Percentiles rank a stretch among this genome's conserved stretches.
Evolutionary conservation across 257 asterid species (phyloP).

Genomic region (Leonotis leonurus): DNA sequence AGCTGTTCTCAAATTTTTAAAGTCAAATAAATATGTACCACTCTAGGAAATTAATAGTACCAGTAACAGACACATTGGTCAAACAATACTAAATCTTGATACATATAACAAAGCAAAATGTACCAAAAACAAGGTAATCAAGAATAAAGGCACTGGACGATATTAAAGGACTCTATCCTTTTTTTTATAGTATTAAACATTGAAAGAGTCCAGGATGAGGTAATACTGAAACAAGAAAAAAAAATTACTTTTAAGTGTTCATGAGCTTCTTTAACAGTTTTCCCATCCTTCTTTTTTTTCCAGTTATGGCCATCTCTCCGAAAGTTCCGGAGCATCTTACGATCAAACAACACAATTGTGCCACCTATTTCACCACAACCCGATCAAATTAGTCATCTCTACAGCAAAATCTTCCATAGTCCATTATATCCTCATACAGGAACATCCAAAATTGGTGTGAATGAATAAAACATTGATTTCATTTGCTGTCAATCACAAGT

Average conservation of each 20-base stretch:
- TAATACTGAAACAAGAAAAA: slow-evolving; percentile 10
- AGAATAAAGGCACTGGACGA: neutral
- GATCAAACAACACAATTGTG: slow-evolving; percentile 78
- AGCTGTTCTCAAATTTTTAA: neutral
- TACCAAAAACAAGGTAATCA: too few species aligned
- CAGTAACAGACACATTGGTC: neutral
- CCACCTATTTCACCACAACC: slow-evolving; percentile 55
- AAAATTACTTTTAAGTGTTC: slow-evolving; percentile 87
- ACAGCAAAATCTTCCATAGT: slow-evolving; percentile 1
- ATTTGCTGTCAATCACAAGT: too few species aligned
- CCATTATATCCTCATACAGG: slow-evolving; percentile 5
- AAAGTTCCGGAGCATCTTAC: slow-evolving; percentile 94
- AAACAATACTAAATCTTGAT: neutral
- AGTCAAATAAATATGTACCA: neutral
- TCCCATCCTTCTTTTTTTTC: slow-evolving; percentile 97
- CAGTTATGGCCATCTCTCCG: slow-evolving; percentile 95
- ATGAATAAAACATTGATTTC: too few species aligned
- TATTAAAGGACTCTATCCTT: neutral
- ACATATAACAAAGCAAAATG: neutral
- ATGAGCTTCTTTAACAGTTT: slow-evolving; percentile 97
- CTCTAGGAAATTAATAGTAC: neutral
- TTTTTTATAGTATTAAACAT: slow-evolving; percentile 1
- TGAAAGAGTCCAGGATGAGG: too few species aligned
- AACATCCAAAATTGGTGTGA: neutral
- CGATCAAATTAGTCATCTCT: slow-evolving; percentile 17